Evolutionary conservation across 1,139 yeast species (phyloP), one percentile per base, ranked within the genome.

Genomic region (Sugiyamaella paludigena): DNA sequence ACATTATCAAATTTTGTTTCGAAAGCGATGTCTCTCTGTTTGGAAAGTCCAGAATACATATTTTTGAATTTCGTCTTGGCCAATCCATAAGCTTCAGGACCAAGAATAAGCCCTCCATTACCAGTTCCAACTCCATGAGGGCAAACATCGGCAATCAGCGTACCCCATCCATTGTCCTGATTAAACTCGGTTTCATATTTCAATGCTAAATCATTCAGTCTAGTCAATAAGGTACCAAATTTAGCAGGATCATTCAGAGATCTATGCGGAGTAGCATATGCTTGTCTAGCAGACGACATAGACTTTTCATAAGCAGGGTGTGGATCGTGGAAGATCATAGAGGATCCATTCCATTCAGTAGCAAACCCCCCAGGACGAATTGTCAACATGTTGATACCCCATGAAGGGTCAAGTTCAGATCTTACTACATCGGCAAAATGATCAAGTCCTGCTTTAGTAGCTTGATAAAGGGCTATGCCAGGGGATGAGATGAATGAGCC

Each of bases 341-440:
- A 45, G 43, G 24, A 19, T 5, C 24, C 24, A 19, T 5, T 5
- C 24, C 24, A 19, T 19, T 19, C 24, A 19, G 24, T 40, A 7
- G 45, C 28, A 32, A 44, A 36, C 19, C 50, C 54, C 5, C 52
- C 56, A 35, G 54, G 48, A 13, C 48, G 39, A 11, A 45, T 24
- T 7, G 40, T 26, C 3, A 45, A 13, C 7, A 42, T 28, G 12
- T 31, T 38, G 33, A 45, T 45, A 12, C 45, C 45, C 46, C 46
- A 44, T 5, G 13, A 6, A 11, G 48, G 48, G 32, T 45, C 46
- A 12, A 45, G 40, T 31, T 45, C 48, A 11, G n/a, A 11, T n/a
- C 33, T 32, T 12, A 32, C 40, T 12, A 26, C 36, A 31, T 41
- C 47, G 12, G 40, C 4, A 19, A 42, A 43, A 16, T 41, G 45